phyloP scores from a whole-genome alignment of 129 eudicot species.

The Artemisia argyi region DNA sequence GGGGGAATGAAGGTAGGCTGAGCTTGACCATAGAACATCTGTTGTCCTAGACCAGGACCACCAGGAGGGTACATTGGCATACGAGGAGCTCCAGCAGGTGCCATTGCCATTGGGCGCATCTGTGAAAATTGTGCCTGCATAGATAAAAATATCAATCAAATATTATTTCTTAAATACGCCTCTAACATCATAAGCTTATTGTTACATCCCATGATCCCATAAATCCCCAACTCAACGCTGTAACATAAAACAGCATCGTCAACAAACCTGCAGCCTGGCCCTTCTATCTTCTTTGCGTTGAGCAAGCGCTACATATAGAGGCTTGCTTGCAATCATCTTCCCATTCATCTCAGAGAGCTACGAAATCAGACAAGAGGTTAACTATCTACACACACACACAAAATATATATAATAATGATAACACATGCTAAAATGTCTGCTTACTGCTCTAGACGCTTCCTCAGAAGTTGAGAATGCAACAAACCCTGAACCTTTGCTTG shows the following conservation, averaged over 20 bases:
- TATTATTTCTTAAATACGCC: background rate
- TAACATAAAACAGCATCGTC: background rate
- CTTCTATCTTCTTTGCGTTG: constrained; percentile 94
- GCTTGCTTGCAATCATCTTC: constrained; percentile 82
- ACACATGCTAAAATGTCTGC: constrained; percentile 23
- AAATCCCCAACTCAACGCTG: background rate
- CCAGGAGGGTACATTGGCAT: constrained; percentile 97
- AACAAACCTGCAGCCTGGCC: constrained; percentile 81
- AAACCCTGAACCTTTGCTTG: constrained; percentile 88
- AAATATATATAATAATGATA: background rate
- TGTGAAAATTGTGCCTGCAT: constrained; percentile 88
- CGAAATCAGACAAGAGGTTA: constrained; percentile 13
- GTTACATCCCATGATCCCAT: too few relatives aligned
- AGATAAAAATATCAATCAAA: background rate
- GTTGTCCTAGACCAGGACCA: constrained; percentile 90
- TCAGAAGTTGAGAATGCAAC: constrained; percentile 87
- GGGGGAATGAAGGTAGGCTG: constrained; percentile 92
- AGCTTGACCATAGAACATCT: constrained; percentile 82
- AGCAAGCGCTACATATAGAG: constrained; percentile 88
- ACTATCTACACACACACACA: background rate
- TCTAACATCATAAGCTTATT: too few relatives aligned
- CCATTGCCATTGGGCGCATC: constrained; percentile 81
- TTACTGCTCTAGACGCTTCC: constrained; percentile 94
- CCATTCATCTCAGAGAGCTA: constrained; percentile 89
- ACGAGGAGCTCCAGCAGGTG: constrained; percentile 75